Conservation (phyloP, 192 early-diverging fungal genomes). For the Coemansia erecta region DNA sequence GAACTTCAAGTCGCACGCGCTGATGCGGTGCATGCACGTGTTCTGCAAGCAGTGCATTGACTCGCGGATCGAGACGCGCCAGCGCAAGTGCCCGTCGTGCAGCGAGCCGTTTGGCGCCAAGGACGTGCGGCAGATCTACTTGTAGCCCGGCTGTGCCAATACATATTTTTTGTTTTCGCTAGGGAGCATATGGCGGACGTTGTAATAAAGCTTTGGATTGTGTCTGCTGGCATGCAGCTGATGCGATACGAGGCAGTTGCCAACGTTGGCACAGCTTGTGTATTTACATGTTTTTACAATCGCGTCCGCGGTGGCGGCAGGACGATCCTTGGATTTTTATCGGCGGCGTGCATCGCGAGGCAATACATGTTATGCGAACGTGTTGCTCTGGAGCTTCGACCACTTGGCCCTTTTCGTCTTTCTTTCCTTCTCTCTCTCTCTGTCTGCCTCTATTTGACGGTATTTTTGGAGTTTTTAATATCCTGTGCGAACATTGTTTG, state of each 20-base stretch:
- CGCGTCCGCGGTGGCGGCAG: no score
- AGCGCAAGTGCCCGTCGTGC: conserved; percentile 93
- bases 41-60: conserved; percentile 96
- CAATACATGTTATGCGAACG: no score
- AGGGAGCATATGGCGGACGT: background rate
- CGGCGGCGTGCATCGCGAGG: no score
- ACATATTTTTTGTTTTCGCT: conserved; percentile 6
- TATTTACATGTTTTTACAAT: no score
- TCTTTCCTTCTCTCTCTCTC: conserved; percentile 1
- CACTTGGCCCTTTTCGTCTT: no score
- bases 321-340: no score
- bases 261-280: no score
- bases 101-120: conserved; percentile 78
- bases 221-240: background rate
- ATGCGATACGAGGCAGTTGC: no score
- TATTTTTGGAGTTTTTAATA: background rate
- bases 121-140: conserved; percentile 78
- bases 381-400: background rate
- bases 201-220: background rate
- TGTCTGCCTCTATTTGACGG: conserved; percentile 1
- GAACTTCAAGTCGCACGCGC: conserved; percentile 79
- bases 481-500: background rate
- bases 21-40: conserved; percentile 91
- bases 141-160: conserved; percentile 52
- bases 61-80: conserved; percentile 77